phyloP scores from a whole-genome alignment of 805 yeast genomes.

The Ogataea parapolymorpha region DNA sequence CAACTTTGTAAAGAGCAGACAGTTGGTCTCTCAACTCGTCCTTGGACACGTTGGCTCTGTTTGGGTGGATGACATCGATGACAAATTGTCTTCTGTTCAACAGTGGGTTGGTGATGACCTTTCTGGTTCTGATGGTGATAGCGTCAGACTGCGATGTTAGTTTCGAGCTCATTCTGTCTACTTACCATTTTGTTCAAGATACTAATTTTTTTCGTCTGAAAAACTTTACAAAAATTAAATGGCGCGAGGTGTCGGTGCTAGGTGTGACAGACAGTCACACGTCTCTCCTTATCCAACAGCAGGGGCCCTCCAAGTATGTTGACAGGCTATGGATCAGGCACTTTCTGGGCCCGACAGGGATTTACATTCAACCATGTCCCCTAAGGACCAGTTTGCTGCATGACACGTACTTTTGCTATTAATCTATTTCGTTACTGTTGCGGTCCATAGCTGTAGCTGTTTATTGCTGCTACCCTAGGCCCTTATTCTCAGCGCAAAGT shows the following conservation, averaged over 20 bases:
- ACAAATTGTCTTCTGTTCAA: conserved; percentile 99
- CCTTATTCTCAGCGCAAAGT: conserved; percentile 79
- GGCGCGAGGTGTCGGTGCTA: conserved; percentile 10
- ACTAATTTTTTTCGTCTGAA: conserved; percentile 11
- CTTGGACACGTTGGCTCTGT: conserved; percentile 98
- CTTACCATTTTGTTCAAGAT: conserved; percentile 16
- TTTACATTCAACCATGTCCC: no score
- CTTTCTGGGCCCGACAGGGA: neutral
- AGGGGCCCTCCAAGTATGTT: neutral
- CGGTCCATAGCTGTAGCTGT: neutral
- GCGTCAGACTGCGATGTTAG: conserved; percentile 79
- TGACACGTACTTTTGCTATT: neutral
- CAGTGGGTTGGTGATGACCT: conserved; percentile 98
- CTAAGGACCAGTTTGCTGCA: no score
- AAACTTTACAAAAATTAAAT: conserved; percentile 9
- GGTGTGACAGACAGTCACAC: conserved; percentile 7
- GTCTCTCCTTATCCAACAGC: neutral
- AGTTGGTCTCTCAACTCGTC: conserved; percentile 89
- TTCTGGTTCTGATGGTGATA: conserved; percentile 99
- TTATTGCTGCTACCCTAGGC: conserved; percentile 32
- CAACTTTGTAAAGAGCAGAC: conserved; percentile 61
- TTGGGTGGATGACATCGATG: conserved; percentile 99
- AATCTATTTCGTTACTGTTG: conserved; percentile 4
- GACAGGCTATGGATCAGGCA: neutral
- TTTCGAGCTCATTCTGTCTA: conserved; percentile 7